These are phyloP conservation scores for Candida parachauliodes DNA, from an alignment of 805 yeast genomes.

Conservation along the genomic window DNA sequence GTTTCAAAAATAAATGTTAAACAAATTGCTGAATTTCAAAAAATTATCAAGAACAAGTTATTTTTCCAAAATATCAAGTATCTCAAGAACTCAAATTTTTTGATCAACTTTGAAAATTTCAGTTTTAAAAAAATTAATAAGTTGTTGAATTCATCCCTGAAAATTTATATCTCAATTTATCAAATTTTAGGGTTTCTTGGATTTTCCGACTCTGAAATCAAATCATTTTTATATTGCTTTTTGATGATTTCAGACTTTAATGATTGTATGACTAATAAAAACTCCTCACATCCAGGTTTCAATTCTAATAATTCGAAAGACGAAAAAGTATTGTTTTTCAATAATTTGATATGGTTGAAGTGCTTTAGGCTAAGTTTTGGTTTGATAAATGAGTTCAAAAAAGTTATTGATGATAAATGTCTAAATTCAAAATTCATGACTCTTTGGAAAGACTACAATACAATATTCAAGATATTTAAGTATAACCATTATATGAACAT, in stretches of 20 bases:
- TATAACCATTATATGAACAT: constrained; percentile 17
- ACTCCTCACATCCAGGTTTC: constrained; percentile 18
- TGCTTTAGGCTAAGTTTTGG: constrained; percentile 14
- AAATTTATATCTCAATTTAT: constrained; percentile 1
- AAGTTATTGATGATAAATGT: constrained; percentile 5
- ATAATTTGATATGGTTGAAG: constrained; percentile 19
- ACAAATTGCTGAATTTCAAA: constrained; percentile 2
- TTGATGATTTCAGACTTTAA: constrained; percentile 18
- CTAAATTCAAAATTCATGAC: not conserved
- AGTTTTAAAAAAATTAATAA: constrained; percentile 2
- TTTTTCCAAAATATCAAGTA: not conserved
- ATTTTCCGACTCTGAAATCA: not conserved
- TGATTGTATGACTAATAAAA: constrained; percentile 10
- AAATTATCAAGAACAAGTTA: not conserved
- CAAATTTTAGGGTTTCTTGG: constrained; percentile 3
- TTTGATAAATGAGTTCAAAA: constrained; percentile 13
- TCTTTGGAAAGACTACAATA: constrained; percentile 15
- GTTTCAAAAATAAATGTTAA: not conserved
- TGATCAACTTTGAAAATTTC: constrained; percentile 3
- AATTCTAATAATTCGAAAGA: constrained; percentile 16
- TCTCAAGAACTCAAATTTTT: constrained; percentile 1
- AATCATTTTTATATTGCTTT: constrained; percentile 19
- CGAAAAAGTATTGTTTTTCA: constrained; percentile 7
- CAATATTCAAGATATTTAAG: constrained; percentile 18
- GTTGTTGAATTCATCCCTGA: not conserved